phyloP scores from a whole-genome alignment of 1,284 basidiomycete species.

The Cutaneotrichosporon cutaneum region DNA sequence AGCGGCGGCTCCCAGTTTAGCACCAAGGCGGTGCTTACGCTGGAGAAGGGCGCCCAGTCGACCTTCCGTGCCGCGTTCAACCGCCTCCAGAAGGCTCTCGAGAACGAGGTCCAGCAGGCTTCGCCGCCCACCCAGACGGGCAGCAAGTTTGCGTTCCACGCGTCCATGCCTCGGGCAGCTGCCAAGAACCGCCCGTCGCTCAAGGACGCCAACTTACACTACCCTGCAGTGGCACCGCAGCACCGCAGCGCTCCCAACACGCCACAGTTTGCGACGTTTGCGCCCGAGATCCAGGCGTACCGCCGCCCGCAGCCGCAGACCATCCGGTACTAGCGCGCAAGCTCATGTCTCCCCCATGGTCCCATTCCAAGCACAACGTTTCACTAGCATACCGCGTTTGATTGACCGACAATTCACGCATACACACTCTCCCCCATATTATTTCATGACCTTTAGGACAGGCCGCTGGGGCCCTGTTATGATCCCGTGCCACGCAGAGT shows the following conservation, averaged over 20 bases:
- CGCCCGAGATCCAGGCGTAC: slow-evolving; percentile 9
- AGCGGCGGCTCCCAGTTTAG: slow-evolving; percentile 30
- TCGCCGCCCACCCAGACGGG: neutral
- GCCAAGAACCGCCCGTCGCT: slow-evolving; percentile 11
- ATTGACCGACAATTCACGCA: neutral
- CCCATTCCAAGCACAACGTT: neutral
- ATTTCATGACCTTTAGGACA: neutral
- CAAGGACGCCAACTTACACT: slow-evolving; percentile 14
- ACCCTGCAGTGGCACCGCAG: slow-evolving; percentile 20
- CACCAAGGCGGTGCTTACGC: slow-evolving; percentile 47
- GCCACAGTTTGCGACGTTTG: slow-evolving; percentile 14
- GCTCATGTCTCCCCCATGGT: neutral
- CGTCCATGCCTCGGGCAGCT: slow-evolving; percentile 11
- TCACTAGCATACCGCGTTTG: neutral
- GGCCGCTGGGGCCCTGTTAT: neutral
- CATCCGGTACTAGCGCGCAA: slow-evolving; percentile 12
- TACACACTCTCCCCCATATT: neutral
- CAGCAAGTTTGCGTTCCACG: slow-evolving; percentile 9
- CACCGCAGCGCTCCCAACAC: slow-evolving; percentile 22
- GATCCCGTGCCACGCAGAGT: neutral
- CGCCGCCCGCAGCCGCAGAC: slow-evolving; percentile 11
- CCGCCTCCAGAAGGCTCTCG: slow-evolving; percentile 15
- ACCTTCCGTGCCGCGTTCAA: slow-evolving; percentile 43
- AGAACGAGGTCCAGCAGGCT: slow-evolving; percentile 12
- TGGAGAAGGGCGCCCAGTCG: slow-evolving; percentile 52